Conservation (phyloP, 2,329 filamentous ascomycete genomes). For the Huntiella moniliformis region DNA sequence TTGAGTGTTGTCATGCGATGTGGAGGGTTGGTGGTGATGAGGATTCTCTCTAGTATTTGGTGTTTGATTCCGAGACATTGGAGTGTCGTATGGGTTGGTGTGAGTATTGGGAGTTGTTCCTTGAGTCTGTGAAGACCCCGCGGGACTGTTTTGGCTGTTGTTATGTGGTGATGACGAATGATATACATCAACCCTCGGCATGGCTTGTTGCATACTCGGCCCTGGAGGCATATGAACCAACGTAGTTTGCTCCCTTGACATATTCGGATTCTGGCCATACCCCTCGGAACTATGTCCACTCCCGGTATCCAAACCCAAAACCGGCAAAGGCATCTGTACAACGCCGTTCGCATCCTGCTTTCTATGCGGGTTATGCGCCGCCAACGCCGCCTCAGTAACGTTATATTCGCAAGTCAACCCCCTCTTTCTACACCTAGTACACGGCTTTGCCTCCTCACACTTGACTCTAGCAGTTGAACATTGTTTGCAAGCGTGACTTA, state of each 20-base stretch:
- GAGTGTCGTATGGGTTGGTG: background rate
- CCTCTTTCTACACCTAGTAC: conserved; percentile 29
- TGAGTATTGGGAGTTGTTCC: background rate
- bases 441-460: conserved; percentile 36
- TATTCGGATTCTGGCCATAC: background rate
- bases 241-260: background rate
- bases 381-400: conserved; percentile 16
- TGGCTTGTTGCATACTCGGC: conserved; percentile 1
- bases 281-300: background rate
- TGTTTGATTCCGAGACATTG: background rate
- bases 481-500: conserved; percentile 32
- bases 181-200: background rate
- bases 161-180: background rate
- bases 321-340: background rate
- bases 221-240: conserved; percentile 1
- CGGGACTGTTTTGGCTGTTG: background rate
- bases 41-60: background rate
- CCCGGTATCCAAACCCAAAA: background rate
- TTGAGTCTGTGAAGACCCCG: background rate
- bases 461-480: conserved; percentile 35
- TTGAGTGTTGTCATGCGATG: background rate
- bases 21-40: background rate
- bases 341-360: conserved; percentile 11
- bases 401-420: conserved; percentile 27
- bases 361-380: conserved; percentile 12